These are phyloP conservation scores for Xylogone sp. DNA, from an alignment of 2,329 filamentous ascomycete species.

Conservation along the genomic window DNA sequence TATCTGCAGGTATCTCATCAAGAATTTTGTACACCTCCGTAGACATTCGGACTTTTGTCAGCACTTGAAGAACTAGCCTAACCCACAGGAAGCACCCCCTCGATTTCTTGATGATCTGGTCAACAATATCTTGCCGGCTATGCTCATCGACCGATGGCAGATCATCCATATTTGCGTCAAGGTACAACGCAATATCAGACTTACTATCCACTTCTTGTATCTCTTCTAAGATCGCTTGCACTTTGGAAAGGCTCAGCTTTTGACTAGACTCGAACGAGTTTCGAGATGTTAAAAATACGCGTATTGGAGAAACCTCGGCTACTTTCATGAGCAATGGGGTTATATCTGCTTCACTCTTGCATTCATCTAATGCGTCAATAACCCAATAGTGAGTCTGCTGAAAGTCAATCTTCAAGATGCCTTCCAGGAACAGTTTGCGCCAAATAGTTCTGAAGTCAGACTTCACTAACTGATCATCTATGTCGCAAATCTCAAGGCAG, in stretches of 20 bases:
- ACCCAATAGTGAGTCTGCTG: conserved; percentile 28
- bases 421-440: conserved; percentile 28
- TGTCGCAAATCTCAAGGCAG: conserved; percentile 19
- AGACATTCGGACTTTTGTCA: conserved; percentile 20
- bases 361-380: conserved; percentile 34
- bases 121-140: conserved; percentile 8
- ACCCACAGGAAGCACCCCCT: conserved; percentile 31
- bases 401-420: conserved; percentile 24
- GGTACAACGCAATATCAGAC: conserved; percentile 22
- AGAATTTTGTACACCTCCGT: conserved; percentile 26
- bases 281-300: conserved; percentile 27
- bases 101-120: conserved; percentile 22
- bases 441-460: conserved; percentile 27
- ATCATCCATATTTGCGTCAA: conserved; percentile 16
- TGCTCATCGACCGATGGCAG: conserved; percentile 8
- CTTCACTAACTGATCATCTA: conserved; percentile 18
- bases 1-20: conserved; percentile 27
- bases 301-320: conserved; percentile 17
- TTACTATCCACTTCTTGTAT: conserved; percentile 16
- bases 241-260: conserved; percentile 4
- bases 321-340: conserved; percentile 5
- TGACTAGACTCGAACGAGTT: conserved; percentile 10
- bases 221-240: conserved; percentile 10
- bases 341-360: conserved; percentile 5
- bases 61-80: conserved; percentile 26